Evolutionary conservation across 2,329 filamentous ascomycete genomes (phyloP).

Genomic region (Emergomyces orientalis): DNA sequence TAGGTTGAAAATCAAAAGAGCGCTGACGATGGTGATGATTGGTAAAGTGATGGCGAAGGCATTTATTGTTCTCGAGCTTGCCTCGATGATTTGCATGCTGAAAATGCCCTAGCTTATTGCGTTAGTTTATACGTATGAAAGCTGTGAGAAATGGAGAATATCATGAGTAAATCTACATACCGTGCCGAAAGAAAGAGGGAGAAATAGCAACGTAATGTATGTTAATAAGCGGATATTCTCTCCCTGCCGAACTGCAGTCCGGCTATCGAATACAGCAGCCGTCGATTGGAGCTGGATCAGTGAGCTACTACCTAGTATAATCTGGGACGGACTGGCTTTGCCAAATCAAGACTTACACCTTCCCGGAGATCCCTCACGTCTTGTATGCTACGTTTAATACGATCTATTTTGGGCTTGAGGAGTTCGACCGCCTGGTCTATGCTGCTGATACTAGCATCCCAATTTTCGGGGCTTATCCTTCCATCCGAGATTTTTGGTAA

Average conservation of each 20-base stretch:
- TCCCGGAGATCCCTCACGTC: slow-evolving; percentile 11
- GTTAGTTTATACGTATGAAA: background rate
- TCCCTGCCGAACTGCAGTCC: slow-evolving; percentile 17
- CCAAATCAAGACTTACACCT: slow-evolving; percentile 2
- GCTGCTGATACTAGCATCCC: slow-evolving; percentile 7
- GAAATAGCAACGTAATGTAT: slow-evolving; percentile 18
- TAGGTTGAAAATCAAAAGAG: slow-evolving; percentile 11
- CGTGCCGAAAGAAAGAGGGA: slow-evolving; percentile 18
- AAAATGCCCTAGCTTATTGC: slow-evolving; percentile 7
- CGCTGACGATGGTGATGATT: slow-evolving; percentile 9
- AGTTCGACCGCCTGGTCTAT: slow-evolving; percentile 9
- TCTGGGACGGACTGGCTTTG: background rate
- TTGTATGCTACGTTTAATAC: slow-evolving; percentile 8
- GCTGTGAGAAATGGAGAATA: background rate
- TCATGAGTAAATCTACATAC: background rate
- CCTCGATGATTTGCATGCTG: slow-evolving; percentile 9
- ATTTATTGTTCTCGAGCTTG: slow-evolving; percentile 4
- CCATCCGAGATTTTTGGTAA: slow-evolving; percentile 9
- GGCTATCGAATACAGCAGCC: slow-evolving; percentile 17
- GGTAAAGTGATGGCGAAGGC: slow-evolving; percentile 11
- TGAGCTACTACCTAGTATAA: background rate
- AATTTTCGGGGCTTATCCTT: slow-evolving; percentile 7
- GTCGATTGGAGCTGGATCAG: slow-evolving; percentile 9
- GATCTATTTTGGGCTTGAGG: slow-evolving; percentile 8
- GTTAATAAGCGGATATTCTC: slow-evolving; percentile 19